Evolutionary conservation across 208 protist genomes (phyloP), one percentile per base, ranked within the genome.

Genomic region (Endotrypanum monterogeii): DNA sequence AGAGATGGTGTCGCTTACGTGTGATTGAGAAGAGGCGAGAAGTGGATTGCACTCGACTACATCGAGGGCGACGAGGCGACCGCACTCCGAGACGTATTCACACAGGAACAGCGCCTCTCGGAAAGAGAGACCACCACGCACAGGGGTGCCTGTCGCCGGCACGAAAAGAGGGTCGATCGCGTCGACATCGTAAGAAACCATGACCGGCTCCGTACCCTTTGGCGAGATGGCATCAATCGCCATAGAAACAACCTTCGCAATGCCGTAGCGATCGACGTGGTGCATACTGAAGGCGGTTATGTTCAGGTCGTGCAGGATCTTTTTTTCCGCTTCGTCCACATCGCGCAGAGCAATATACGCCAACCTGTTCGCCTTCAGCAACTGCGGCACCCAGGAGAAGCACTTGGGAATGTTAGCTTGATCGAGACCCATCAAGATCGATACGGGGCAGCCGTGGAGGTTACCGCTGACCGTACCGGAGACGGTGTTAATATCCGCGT

Each of bases 401-500:
- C 71, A 63, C 28, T 82, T 68, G 14, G 81, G 78, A 46, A 84
- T 85, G 52, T 85, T 79, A 1, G 70, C 76, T 48, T 79, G 80
- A 73, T 87, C 82, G n/a, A 88, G 76, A 20, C 83, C 82, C 76
- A 88, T 73, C 48, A 94, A 71, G 54, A 88, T 76, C 12, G 85
- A 83, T 4, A 94, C 61, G 11, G 90, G 90, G 84, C 90, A 92
- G 50, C 90, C 90, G 71, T 94, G 90, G 16, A 94, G 89, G 77
- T 94, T 92, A 58, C 87, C 89, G 25, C 83, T 80, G 67, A 76
- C 18, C 61, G 80, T 86, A 51, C 73, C 60, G 23, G 63, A 74
- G 61, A 87, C 84, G 25, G 88, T 91, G 76, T 94, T 94, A 76
- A 94, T 94, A 63, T 94, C 90, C 7, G 88, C 85, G 57, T 94